Percentiles rank a stretch among this genome's conserved stretches.
Evolutionary conservation across 1,284 basidiomycete species (phyloP).

Genomic region (Boletellus sp.): DNA sequence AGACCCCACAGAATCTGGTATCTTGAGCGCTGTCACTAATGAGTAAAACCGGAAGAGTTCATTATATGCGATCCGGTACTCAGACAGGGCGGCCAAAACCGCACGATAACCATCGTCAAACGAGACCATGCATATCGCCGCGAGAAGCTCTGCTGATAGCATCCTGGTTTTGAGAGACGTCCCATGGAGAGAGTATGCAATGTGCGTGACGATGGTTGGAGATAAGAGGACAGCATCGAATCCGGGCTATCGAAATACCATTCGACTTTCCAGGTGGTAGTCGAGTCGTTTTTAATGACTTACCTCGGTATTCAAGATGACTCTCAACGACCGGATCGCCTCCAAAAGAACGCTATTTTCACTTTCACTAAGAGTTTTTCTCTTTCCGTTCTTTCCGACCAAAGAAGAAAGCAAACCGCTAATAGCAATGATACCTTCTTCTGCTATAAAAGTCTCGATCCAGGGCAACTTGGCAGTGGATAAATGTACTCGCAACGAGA

Average conservation of each 20-base stretch:
- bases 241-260: constrained; percentile 49
- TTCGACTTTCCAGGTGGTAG: constrained; percentile 1
- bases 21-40: constrained; percentile 62
- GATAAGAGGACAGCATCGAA: constrained; percentile 69
- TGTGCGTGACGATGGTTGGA: constrained; percentile 67
- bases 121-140: constrained; percentile 79
- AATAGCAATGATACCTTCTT: constrained; percentile 67
- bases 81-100: constrained; percentile 77
- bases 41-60: constrained; percentile 81
- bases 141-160: constrained; percentile 75
- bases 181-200: constrained; percentile 69
- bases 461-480: constrained; percentile 79
- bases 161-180: constrained; percentile 70
- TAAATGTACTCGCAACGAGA: constrained; percentile 81
- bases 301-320: constrained; percentile 83
- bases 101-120: constrained; percentile 67
- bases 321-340: constrained; percentile 75
- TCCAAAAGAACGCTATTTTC: constrained; percentile 73
- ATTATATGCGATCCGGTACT: constrained; percentile 68
- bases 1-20: constrained; percentile 46
- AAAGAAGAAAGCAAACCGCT: constrained; percentile 54
- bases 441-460: constrained; percentile 74
- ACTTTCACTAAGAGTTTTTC: constrained; percentile 54
- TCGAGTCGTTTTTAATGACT: constrained; percentile 23
- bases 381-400: constrained; percentile 62